Percentiles rank a stretch among this genome's conserved stretches.
phyloP scores from a whole-genome alignment of 2,329 filamentous ascomycete genomes.

The Thermothelomyces thermophilus region DNA sequence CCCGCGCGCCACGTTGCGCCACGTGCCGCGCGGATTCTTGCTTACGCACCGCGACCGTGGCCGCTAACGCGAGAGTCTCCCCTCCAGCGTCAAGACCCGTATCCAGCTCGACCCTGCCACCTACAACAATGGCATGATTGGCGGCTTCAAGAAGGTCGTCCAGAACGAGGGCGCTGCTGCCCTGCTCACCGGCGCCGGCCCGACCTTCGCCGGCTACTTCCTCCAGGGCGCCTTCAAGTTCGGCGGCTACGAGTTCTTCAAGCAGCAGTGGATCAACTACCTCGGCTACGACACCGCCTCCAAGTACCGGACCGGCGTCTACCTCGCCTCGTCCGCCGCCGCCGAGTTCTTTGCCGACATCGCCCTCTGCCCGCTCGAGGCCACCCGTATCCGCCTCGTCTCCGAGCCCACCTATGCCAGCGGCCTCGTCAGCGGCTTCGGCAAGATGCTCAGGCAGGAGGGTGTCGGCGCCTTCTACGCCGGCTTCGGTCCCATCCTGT shows the following conservation, averaged over 20 bases:
- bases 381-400: constrained; percentile 78
- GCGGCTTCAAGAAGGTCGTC: constrained; percentile 71
- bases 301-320: constrained; percentile 66
- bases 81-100: constrained; percentile 70
- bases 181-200: constrained; percentile 70
- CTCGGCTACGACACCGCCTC: constrained; percentile 64
- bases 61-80: constrained; percentile 6
- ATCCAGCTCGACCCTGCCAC: constrained; percentile 77
- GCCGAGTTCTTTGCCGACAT: constrained; percentile 61
- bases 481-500: constrained; percentile 71
- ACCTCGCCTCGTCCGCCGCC: constrained; percentile 55
- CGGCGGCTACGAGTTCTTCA: constrained; percentile 84
- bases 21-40: not conserved
- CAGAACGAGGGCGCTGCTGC: constrained; percentile 68
- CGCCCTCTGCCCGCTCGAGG: constrained; percentile 76
- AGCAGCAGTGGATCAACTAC: constrained; percentile 70
- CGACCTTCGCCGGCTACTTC: constrained; percentile 76
- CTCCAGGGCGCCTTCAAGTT: constrained; percentile 84
- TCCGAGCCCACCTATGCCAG: constrained; percentile 70
- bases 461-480: constrained; percentile 74
- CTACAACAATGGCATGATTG: constrained; percentile 75
- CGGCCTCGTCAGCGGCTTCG: constrained; percentile 64
- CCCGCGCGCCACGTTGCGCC: not conserved
- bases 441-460: constrained; percentile 68
- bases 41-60: not conserved